Evolutionary conservation across 2,329 filamentous ascomycete species (phyloP).

Genomic region (Scolecobasidium constrictum): DNA sequence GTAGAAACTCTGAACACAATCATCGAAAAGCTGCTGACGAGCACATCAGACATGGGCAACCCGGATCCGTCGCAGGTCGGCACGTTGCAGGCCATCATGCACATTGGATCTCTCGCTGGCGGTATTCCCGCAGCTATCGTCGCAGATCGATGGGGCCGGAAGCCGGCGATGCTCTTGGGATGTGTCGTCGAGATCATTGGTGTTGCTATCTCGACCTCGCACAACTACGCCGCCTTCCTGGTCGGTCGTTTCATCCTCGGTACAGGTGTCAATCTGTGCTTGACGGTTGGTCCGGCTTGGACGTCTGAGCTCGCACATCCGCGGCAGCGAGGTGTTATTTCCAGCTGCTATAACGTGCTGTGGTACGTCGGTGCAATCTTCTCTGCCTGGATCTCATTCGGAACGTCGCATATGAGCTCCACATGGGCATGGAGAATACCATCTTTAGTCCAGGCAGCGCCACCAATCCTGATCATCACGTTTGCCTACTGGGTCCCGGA

Average conservation of each 20-base stretch:
- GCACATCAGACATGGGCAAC: too few species aligned
- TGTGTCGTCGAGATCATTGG: conserved; percentile 35
- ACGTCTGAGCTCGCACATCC: conserved; percentile 54
- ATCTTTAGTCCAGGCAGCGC: conserved; percentile 40
- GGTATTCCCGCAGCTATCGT: conserved; percentile 38
- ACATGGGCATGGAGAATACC: conserved; percentile 44
- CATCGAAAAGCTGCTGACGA: too few species aligned
- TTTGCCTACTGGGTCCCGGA: conserved; percentile 46
- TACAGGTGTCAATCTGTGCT: conserved; percentile 50
- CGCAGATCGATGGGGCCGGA: conserved; percentile 36
- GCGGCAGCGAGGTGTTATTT: conserved; percentile 49
- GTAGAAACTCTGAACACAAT: too few species aligned
- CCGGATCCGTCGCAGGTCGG: too few species aligned
- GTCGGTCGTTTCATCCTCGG: conserved; percentile 52
- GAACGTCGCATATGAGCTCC: conserved; percentile 27
- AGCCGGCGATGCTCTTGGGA: conserved; percentile 36
- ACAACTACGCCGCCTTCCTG: conserved; percentile 42
- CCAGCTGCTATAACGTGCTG: conserved; percentile 45
- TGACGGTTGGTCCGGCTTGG: conserved; percentile 52
- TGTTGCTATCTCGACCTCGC: conserved; percentile 36
- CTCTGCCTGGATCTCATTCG: conserved; percentile 36
- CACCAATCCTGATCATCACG: conserved; percentile 32
- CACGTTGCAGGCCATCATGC: conserved; percentile 39
- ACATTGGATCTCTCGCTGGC: conserved; percentile 36
- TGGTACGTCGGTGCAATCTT: conserved; percentile 41